Evolutionary conservation across 2,329 filamentous ascomycete species (phyloP), one percentile per base, ranked within the genome.

Genomic region (Colletotrichum shisoi): DNA sequence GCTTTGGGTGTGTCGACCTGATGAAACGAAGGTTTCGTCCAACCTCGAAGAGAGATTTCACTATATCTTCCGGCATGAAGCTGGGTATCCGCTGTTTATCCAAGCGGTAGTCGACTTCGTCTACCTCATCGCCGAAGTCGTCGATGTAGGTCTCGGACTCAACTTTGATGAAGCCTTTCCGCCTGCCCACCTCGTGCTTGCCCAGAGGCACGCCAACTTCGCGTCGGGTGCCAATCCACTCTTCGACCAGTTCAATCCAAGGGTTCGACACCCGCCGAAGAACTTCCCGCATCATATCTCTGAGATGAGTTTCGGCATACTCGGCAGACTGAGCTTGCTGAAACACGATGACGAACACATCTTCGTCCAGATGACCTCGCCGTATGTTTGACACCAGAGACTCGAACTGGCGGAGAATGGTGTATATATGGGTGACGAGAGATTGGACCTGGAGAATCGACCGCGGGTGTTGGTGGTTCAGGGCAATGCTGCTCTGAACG

Each of bases 1-100:
- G 91, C 2, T 88, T 81, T 5, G 91, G 85, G 74, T 95, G 91
- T 71, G 90, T 87, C 24, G 82, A 80, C 71, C 88, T 86, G 54
- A 96, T 81, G 61, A 95, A 88, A 8, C 91, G 86, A 54, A 96
- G 78, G 74, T 91, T 94, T 72, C 85, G 87, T 4, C 92, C 93
- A 3, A 89, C 91, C 74, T 96, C 92, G 70, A 94, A 94, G n/a
- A 95, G 87, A 5, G 83, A 80, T 57, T 85, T 83, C 3, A 87
- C 89, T 70, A 94, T 85, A 64, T 95, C 91, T 5, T 81, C 76
- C 0, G 89, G 85, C 51, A 96, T 82, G 71, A 95, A 95, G 2
- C 83, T 81, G 0, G 92, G 92, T 78, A 95, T 87, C 69, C 86
- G 85, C 34, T 85, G 80, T 24, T 82, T 81, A 67, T 90, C 87